These are phyloP conservation scores for Bipolaris sorokiniana DNA, from an alignment of 2,329 filamentous ascomycete genomes.

Conservation along the genomic window DNA sequence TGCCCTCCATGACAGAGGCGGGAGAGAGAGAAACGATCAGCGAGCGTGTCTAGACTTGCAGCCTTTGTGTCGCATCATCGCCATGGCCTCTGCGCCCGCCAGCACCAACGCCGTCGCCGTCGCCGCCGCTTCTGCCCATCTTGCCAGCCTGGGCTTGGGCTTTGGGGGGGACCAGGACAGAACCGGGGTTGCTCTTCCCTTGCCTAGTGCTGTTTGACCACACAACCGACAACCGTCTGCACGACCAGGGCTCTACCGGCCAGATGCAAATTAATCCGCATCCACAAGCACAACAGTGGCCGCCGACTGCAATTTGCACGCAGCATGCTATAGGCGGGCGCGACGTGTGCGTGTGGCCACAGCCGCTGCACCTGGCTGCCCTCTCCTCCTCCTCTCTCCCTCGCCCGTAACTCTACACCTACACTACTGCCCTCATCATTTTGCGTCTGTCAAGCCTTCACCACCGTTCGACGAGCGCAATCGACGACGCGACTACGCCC, in stretches of 20 bases:
- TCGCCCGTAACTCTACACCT: neutral
- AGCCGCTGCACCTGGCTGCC: neutral
- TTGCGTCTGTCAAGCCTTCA: neutral
- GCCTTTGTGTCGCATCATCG: neutral
- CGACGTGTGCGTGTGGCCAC: neutral
- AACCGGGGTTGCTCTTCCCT: slow-evolving; percentile 11
- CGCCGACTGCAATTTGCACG: slow-evolving; percentile 11
- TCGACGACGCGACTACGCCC: slow-evolving; percentile 1
- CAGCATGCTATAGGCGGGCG: neutral
- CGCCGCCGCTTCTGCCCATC: no score
- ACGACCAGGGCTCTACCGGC: slow-evolving; percentile 19
- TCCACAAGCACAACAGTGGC: slow-evolving; percentile 6
- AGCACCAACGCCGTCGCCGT: no score
- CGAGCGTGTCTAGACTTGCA: neutral
- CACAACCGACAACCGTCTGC: slow-evolving; percentile 27
- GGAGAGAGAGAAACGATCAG: neutral
- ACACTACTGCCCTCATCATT: neutral
- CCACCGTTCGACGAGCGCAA: neutral
- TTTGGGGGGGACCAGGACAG: no score
- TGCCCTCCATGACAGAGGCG: neutral
- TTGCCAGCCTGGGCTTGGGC: neutral
- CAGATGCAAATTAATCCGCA: slow-evolving; percentile 27
- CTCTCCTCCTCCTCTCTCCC: neutral
- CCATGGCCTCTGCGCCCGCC: neutral
- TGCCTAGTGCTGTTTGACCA: slow-evolving; percentile 28